Conservation (phyloP, 805 yeast species). For the Zygosaccharomyces pseudorouxii region DNA sequence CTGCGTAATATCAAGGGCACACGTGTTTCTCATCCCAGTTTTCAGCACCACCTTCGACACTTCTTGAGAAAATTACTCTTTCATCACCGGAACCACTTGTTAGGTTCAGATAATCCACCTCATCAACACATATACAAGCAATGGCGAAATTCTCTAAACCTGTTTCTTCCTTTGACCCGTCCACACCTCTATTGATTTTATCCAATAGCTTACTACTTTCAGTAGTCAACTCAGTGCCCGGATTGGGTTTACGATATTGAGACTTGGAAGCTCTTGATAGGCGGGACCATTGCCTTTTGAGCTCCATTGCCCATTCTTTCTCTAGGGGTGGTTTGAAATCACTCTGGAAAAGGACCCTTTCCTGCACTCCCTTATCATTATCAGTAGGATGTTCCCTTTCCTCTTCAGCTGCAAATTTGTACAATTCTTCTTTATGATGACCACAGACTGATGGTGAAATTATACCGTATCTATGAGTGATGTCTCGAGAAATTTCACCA, state of each 20-base stretch:
- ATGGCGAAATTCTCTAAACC: constrained; percentile 64
- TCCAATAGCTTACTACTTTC: constrained; percentile 58
- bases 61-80: constrained; percentile 24
- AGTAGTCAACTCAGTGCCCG: constrained; percentile 54
- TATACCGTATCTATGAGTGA: constrained; percentile 27
- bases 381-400: constrained; percentile 11
- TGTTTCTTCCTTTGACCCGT: constrained; percentile 63
- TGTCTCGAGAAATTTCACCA: constrained; percentile 11
- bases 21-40: constrained; percentile 76
- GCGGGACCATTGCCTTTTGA: constrained; percentile 55
- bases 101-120: constrained; percentile 63
- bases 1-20: constrained; percentile 50
- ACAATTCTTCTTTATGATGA: constrained; percentile 18
- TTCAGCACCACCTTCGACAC: constrained; percentile 42
- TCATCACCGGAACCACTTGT: constrained; percentile 42
- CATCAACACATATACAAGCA: constrained; percentile 62
- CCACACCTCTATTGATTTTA: constrained; percentile 75
- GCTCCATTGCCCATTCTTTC: constrained; percentile 66
- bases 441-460: constrained; percentile 30
- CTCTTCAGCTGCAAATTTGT: constrained; percentile 13
- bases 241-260: constrained; percentile 68
- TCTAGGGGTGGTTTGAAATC: constrained; percentile 43
- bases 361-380: neutral
- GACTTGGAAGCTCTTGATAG: constrained; percentile 58
- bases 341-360: constrained; percentile 4